A percentile compares a stretch with the other conserved stretches of the same genome.
Conservation (phyloP, 164 flowering plant species). For the Tetrastigma voinierianum region DNA sequence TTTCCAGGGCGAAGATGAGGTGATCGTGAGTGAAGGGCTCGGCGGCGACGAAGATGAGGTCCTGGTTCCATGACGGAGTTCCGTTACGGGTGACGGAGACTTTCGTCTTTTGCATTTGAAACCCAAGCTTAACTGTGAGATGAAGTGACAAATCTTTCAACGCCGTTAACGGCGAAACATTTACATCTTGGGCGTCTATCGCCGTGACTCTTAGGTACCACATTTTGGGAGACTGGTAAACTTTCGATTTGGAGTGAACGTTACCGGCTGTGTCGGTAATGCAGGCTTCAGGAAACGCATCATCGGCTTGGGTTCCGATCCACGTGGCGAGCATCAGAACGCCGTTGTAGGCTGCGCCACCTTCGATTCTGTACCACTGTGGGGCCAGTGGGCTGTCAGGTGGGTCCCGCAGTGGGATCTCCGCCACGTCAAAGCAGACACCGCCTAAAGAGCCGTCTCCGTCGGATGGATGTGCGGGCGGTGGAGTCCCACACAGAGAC, state of each 20-base stretch:
- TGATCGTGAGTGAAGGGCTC: slow-evolving; percentile 73
- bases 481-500: slow-evolving; percentile 67
- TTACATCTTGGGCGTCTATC: slow-evolving; percentile 85
- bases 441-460: slow-evolving; percentile 63
- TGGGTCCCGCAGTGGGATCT: slow-evolving; percentile 79
- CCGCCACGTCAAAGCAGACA: slow-evolving; percentile 70
- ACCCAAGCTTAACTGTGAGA: slow-evolving; percentile 62
- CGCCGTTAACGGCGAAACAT: slow-evolving; percentile 31
- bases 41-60: slow-evolving; percentile 75
- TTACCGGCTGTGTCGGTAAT: slow-evolving; percentile 63
- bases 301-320: slow-evolving; percentile 95
- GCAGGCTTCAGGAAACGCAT: slow-evolving; percentile 86
- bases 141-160: slow-evolving; percentile 43
- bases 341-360: slow-evolving; percentile 55
- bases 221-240: slow-evolving; percentile 85
- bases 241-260: slow-evolving; percentile 44
- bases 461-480: slow-evolving; percentile 12
- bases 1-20: slow-evolving; percentile 44
- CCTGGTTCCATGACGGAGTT: slow-evolving; percentile 81
- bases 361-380: slow-evolving; percentile 91
- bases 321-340: slow-evolving; percentile 93
- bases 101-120: slow-evolving; percentile 67
- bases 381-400: slow-evolving; percentile 93
- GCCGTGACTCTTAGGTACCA: slow-evolving; percentile 87
- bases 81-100: slow-evolving; percentile 40